A percentile compares a stretch with the other conserved stretches of the same genome.
Evolutionary conservation across 805 yeast genomes (phyloP).

Genomic region (Saccharomycopsis schoenii): DNA sequence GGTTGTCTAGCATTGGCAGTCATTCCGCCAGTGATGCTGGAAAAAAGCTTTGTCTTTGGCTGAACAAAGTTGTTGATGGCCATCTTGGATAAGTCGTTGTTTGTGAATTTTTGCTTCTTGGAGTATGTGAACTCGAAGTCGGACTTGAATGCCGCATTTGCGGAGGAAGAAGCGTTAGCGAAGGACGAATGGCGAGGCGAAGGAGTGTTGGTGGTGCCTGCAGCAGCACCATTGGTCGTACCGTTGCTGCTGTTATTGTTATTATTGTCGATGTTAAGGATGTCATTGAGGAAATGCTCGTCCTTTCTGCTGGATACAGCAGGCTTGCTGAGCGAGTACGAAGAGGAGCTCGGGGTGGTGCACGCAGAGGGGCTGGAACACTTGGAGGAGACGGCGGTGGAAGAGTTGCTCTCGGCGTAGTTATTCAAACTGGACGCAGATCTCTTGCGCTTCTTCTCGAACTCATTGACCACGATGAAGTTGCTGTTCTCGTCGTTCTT

Average conservation of each 20-base stretch:
- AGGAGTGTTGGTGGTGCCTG: not conserved
- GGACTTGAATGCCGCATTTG: not conserved
- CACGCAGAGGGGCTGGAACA: constrained; percentile 1
- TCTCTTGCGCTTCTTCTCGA: constrained; percentile 24
- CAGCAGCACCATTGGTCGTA: too few species aligned
- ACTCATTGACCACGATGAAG: not conserved
- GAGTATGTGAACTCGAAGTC: not conserved
- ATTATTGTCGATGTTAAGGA: constrained; percentile 4
- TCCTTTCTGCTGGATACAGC: not conserved
- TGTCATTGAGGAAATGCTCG: constrained; percentile 9
- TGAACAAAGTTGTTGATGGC: constrained; percentile 9
- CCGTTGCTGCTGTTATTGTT: not conserved
- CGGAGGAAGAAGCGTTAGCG: not conserved
- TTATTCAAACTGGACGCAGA: not conserved
- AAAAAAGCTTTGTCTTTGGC: constrained; percentile 2
- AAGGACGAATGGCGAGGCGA: not conserved
- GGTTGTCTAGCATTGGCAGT: not conserved
- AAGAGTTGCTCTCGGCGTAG: not conserved
- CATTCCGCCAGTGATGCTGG: not conserved
- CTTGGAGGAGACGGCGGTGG: not conserved
- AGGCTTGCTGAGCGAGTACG: not conserved
- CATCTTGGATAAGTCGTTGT: constrained; percentile 8
- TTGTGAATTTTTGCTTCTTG: constrained; percentile 4
- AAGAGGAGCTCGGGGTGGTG: not conserved
- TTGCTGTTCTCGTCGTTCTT: not conserved